phyloP scores from a whole-genome alignment of 441 rosid genomes.

The Capsella rubella region DNA sequence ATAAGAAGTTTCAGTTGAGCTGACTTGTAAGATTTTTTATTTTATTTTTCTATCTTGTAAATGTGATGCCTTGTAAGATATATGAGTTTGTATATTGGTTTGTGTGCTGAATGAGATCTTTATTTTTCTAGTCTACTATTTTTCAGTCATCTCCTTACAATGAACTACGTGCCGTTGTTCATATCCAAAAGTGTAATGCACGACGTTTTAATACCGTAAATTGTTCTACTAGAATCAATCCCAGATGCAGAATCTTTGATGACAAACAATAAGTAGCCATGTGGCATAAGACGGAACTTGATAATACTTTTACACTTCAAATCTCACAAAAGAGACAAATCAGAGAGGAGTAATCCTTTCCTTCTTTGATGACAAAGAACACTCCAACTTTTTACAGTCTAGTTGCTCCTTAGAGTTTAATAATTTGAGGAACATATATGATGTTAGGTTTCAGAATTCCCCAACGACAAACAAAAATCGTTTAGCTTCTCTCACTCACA shows the following conservation, averaged over 20 bases:
- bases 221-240: background rate
- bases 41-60: background rate
- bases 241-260: constrained; percentile 22
- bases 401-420: no score
- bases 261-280: background rate
- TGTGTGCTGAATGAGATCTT: constrained; percentile 25
- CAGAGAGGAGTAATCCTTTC: no score
- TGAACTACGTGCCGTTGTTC: constrained; percentile 18
- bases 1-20: constrained; percentile 5
- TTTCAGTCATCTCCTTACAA: background rate
- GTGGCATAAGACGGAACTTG: constrained; percentile 13
- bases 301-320: no score
- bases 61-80: background rate
- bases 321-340: no score
- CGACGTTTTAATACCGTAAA: background rate
- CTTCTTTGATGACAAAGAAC: no score
- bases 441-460: no score
- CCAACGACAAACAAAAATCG: no score
- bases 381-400: no score
- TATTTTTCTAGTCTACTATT: background rate
- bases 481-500: no score
- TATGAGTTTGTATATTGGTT: background rate
- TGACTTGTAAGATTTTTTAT: background rate
- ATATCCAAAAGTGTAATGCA: constrained; percentile 2
- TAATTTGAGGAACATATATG: no score